These are phyloP conservation scores for Coelastrella sp. DNA, from an alignment of 139 green algal genomes.

Conservation along the genomic window DNA sequence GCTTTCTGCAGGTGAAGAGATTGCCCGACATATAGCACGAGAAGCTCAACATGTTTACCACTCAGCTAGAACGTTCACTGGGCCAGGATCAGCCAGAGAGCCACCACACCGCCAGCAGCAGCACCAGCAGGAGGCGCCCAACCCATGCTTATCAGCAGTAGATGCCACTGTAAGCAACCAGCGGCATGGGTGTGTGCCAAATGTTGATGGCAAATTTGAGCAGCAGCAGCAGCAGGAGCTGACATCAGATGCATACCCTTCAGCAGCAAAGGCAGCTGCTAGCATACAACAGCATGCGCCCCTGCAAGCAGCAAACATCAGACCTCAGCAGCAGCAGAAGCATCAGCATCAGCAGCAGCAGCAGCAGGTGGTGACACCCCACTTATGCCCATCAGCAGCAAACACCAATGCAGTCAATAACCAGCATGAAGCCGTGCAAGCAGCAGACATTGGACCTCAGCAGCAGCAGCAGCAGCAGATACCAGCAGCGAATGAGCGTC, in stretches of 20 bases:
- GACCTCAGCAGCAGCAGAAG: not conserved
- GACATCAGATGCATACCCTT: not conserved
- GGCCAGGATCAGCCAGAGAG: slow-evolving; percentile 17
- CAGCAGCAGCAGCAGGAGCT: not conserved
- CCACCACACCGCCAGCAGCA: slow-evolving; percentile 23
- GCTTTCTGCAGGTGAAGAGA: slow-evolving; percentile 39
- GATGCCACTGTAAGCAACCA: too few relatives aligned
- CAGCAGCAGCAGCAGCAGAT: slow-evolving; percentile 26
- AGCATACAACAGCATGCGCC: too few relatives aligned
- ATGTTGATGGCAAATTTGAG: not conserved
- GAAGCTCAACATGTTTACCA: slow-evolving; percentile 15
- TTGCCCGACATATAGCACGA: slow-evolving; percentile 10
- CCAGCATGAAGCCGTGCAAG: not conserved
- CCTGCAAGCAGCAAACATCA: not conserved
- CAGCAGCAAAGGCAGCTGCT: not conserved
- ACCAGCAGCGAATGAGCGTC: slow-evolving; percentile 5
- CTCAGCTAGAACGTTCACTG: slow-evolving; percentile 24
- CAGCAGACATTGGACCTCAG: not conserved
- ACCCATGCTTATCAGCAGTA: too few relatives aligned
- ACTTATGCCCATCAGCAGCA: not conserved
- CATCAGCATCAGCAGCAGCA: not conserved
- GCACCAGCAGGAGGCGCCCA: too few relatives aligned
- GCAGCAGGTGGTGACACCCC: not conserved
- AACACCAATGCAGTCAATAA: not conserved
- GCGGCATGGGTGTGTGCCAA: not conserved